Percentiles rank a stretch among this genome's conserved stretches.
Evolutionary conservation across 306 rosid genomes (phyloP).

Genomic region (Malus fusca): DNA sequence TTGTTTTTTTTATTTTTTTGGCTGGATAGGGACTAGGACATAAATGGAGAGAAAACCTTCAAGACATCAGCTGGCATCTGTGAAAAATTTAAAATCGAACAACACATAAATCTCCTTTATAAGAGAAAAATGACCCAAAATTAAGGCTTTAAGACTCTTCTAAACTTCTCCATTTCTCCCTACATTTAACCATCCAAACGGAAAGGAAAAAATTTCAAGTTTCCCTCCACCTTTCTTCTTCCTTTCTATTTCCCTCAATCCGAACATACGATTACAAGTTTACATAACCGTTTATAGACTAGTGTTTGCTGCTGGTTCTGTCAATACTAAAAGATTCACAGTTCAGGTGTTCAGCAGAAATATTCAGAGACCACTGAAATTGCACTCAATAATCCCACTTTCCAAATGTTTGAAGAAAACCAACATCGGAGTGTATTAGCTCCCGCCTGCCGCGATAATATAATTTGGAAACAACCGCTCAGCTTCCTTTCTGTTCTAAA

Average conservation of each 20-base stretch:
- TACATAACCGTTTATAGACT: background rate
- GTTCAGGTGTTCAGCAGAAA: background rate
- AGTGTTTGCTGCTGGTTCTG: background rate
- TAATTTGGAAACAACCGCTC: background rate
- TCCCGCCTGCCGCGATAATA: background rate
- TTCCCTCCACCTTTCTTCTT: background rate
- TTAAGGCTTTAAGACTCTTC: background rate
- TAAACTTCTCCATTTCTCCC: background rate
- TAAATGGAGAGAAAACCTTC: background rate
- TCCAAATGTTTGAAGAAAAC: background rate
- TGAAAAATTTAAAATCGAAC: background rate
- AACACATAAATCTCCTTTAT: background rate
- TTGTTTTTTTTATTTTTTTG: background rate
- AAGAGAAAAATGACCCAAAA: background rate
- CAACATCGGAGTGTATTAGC: background rate
- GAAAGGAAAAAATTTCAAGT: background rate
- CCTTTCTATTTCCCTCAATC: background rate
- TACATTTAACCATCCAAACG: background rate
- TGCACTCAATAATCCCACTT: background rate
- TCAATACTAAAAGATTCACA: background rate
- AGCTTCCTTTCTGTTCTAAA: background rate
- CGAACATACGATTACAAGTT: no score
- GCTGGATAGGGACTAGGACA: background rate
- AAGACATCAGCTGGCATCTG: background rate
- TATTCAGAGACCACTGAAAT: background rate